Evolutionary conservation across 2,329 filamentous ascomycete genomes (phyloP), one percentile per base, ranked within the genome.

Genomic region (Rutstroemia sydowiana): DNA sequence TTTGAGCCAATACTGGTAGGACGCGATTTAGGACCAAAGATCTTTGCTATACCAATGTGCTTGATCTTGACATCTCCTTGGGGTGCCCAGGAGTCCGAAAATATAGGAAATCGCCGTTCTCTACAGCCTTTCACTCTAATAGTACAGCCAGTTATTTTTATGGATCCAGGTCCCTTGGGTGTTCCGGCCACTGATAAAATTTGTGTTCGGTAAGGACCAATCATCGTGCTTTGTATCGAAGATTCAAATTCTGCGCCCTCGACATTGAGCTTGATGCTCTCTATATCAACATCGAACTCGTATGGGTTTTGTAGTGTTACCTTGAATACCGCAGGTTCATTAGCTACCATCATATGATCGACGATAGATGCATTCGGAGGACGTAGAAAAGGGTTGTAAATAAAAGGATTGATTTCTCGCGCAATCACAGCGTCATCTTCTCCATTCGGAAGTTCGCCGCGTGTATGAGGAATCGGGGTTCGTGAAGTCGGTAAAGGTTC

Each of bases 291-390:
- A 56, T 96, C 89, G 58, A 97, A 85, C 55, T 97, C 92, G 61
- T 90, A 96, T 0, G 91, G 89, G 61, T 98, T 98, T 65, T 97
- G 93, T 16, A 98, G 73, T 1, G 87, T 90, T 28, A 97, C 77
- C 59, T 80, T 79, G 68, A 96, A 95, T 3, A 78, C 82, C 2
- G 87, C 84, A 53, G 79, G 71, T 67, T 97, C 91, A 14, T 83
- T 84, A 4, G 88, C 83, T 18, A 97, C 87, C 28, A 96, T 73
- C 1, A 89, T 78, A 52, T 77, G 77, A 53, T 90, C 82, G 1
- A 75, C 73, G 16, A 72, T 73, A 21, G 77, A 76, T 47, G 84
- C 76, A 39, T 81, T 77, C 0, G 76, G 70, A 48, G 77, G 76
- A 68, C 90, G 89, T 18, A 90, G 71, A 63, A 96, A 97, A 0